Percentiles rank a stretch among this genome's conserved stretches.
These are phyloP conservation scores for Curvularia sp. DNA, from an alignment of 2,329 filamentous ascomycete species.

Conservation along the genomic window DNA sequence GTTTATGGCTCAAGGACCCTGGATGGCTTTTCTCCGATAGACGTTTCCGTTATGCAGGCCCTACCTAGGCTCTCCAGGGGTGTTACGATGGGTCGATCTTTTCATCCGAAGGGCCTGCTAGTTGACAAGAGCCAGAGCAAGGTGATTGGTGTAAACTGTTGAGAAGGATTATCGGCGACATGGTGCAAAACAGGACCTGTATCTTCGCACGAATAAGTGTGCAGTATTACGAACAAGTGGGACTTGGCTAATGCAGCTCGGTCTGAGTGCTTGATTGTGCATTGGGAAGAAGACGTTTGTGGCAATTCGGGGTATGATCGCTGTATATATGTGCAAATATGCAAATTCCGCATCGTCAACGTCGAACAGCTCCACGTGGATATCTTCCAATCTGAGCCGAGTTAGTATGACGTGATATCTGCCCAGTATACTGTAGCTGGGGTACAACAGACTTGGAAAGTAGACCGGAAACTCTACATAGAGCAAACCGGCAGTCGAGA, in stretches of 20 bases:
- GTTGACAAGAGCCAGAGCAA: neutral
- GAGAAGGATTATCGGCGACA: slow-evolving; percentile 2
- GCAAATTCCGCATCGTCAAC: neutral
- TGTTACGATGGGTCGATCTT: neutral
- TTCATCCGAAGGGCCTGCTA: neutral
- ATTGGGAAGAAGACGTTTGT: neutral
- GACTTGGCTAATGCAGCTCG: neutral
- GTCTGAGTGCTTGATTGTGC: neutral
- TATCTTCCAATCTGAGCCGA: neutral
- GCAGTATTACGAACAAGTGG: neutral
- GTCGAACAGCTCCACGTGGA: neutral
- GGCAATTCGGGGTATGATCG: neutral
- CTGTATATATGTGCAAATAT: neutral
- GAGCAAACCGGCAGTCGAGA: neutral
- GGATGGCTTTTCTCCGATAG: neutral
- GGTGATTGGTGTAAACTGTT: slow-evolving; percentile 4
- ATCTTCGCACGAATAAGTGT: neutral
- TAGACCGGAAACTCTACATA: too few species aligned
- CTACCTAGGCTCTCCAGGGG: neutral
- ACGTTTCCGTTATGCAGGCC: neutral
- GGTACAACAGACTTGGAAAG: neutral
- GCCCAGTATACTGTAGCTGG: neutral
- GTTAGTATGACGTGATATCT: neutral
- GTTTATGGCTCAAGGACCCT: neutral
- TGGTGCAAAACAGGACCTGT: neutral